A percentile compares a stretch with the other conserved stretches of the same genome.
phyloP scores from a whole-genome alignment of 2,329 filamentous ascomycete genomes.

The Penicillium sp. region DNA sequence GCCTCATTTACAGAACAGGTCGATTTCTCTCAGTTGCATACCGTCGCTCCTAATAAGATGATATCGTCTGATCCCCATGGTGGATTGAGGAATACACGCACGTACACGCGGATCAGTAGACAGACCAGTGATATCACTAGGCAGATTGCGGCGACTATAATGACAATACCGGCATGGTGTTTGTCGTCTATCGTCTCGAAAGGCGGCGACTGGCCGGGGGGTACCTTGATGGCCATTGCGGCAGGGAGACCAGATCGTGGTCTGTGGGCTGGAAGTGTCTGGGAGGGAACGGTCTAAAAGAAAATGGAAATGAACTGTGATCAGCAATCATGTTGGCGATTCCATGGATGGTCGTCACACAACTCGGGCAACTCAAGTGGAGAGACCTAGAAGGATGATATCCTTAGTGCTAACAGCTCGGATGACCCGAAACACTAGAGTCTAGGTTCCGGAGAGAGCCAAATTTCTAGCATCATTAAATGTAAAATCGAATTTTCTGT shows the following conservation, averaged over 20 bases:
- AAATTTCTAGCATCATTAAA: not conserved
- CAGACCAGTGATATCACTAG: not conserved
- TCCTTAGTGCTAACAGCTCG: not conserved
- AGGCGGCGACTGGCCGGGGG: conserved; percentile 17
- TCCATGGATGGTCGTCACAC: not conserved
- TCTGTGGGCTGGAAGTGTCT: not conserved
- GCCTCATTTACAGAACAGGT: not conserved
- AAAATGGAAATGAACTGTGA: not conserved
- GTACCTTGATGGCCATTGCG: conserved; percentile 10
- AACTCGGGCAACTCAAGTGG: not conserved
- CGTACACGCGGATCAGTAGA: not conserved
- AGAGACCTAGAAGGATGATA: not conserved
- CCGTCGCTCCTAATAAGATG: not conserved
- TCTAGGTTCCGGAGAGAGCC: too few species aligned
- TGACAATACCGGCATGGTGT: conserved; percentile 31
- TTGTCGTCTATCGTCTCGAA: conserved; percentile 24
- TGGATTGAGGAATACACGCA: not conserved
- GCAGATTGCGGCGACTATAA: conserved; percentile 14
- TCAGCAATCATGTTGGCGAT: not conserved
- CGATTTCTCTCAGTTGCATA: not conserved
- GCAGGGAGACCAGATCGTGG: not conserved
- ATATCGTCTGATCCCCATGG: conserved; percentile 1
- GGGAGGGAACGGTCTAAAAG: not conserved
- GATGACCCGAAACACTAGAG: not conserved
- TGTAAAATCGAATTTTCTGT: not conserved